Conservation (phyloP, 768 basidiomycete species). For the Auricularia sp. region DNA sequence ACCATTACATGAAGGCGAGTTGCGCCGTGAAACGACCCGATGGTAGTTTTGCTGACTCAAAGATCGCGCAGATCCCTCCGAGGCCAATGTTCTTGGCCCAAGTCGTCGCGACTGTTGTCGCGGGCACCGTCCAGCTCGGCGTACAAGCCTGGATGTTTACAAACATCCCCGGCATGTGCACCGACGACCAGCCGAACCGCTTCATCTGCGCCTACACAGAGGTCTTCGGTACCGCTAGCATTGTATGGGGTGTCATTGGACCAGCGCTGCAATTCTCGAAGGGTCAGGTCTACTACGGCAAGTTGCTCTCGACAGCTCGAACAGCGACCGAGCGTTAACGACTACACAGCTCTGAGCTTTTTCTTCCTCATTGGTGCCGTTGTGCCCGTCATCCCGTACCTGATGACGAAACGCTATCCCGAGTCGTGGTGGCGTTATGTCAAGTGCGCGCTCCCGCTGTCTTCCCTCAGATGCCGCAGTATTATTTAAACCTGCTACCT, state of each 20-base stretch:
- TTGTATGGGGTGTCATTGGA: conserved; percentile 76
- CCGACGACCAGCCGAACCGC: conserved; percentile 39
- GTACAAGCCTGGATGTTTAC: conserved; percentile 39
- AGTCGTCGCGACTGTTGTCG: conserved; percentile 30
- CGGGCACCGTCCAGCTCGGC: conserved; percentile 27
- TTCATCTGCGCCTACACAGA: conserved; percentile 11
- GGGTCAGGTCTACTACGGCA: conserved; percentile 48
- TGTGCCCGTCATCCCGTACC: conserved; percentile 45
- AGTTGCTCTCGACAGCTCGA: not conserved
- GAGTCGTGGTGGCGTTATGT: conserved; percentile 49
- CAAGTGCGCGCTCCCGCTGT: conserved; percentile 35
- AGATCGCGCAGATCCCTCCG: conserved; percentile 33
- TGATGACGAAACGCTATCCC: conserved; percentile 49
- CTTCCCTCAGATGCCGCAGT: not conserved
- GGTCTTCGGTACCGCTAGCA: conserved; percentile 37
- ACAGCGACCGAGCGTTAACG: not conserved
- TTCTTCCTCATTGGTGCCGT: conserved; percentile 73
- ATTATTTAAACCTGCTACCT: not conserved
- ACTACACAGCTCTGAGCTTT: conserved; percentile 32
- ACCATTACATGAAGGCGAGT: conserved; percentile 29
- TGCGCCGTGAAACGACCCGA: too few species aligned
- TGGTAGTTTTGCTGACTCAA: too few species aligned
- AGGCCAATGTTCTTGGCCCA: conserved; percentile 61
- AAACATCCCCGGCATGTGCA: conserved; percentile 55
- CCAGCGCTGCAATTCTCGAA: conserved; percentile 59